Evolutionary conservation across 1,284 basidiomycete species (phyloP), one percentile per base, ranked within the genome.

Genomic region (Sporisorium exsertum): DNA sequence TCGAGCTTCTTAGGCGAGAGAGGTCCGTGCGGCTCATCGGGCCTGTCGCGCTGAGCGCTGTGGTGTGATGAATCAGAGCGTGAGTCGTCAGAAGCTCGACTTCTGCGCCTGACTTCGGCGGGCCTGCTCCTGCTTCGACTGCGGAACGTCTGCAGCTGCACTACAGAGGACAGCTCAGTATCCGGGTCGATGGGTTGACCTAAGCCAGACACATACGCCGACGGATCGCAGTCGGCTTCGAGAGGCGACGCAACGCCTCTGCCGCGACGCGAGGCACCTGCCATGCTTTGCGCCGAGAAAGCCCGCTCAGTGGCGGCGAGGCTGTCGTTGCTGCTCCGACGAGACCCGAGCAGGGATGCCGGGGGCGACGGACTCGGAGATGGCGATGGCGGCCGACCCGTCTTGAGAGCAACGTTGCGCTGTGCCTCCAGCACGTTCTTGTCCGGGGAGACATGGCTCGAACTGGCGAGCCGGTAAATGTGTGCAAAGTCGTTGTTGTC

Each of bases 111-210:
- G 1, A 58, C 50, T 10, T 42, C 63, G n/a, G 62, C 72, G 13
- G 72, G 63, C 16, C 72, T 46, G 58, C 77, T 78, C n/a, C 81
- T 58, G 50, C 78, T 80, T 33, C 80, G 73, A 45, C 77, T 70
- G 12, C 82, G 74, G 63, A 84, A 84, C 1, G 80, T 77, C 56
- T 84, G 82, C 26, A 84, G 62, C 43, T 84, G 83, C 15, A 83
- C 81, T 2, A 84, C 81, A 1, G 83, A 83, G 1, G 70, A 77
- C 2, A 82, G 68, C 70, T 84, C 83, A 16, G 76, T 73, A 42
- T 84, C 83, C 0, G 83, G 83, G 26, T 84, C 83, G 55, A 84
- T 80, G 2, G 81, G 81, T 37, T 76, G 60, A 29, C 83, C 83
- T 1, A 83, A 65, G 32, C 82, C 82, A 13, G 81, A 81, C 0